Evolutionary conservation across 768 basidiomycete species (phyloP).

Genomic region (Trametes coccinea): DNA sequence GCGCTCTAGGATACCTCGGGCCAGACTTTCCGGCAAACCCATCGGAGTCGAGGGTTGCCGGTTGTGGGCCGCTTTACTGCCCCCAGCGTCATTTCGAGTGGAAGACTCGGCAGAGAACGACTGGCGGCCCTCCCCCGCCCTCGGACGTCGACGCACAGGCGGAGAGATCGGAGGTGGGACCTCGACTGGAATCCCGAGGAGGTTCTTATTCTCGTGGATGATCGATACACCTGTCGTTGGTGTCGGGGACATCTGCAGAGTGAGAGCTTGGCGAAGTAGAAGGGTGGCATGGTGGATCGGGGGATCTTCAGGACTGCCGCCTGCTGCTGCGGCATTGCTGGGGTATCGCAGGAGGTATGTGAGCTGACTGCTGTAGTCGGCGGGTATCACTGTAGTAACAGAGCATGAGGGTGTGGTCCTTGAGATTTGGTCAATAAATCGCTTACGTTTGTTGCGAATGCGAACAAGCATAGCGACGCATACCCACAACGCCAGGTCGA

Average conservation of each 20-base stretch:
- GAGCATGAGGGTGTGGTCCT: neutral
- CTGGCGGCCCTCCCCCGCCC: constrained; percentile 35
- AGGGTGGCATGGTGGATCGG: constrained; percentile 59
- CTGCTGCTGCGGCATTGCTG: constrained; percentile 38
- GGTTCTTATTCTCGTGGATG: constrained; percentile 78
- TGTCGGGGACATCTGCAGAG: constrained; percentile 71
- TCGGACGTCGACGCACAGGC: constrained; percentile 38
- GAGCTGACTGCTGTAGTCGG: constrained; percentile 85
- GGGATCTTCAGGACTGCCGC: constrained; percentile 20
- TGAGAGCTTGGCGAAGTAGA: constrained; percentile 81
- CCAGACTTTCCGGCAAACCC: constrained; percentile 69
- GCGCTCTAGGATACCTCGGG: constrained; percentile 70
- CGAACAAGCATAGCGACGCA: constrained; percentile 95
- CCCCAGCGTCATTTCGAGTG: constrained; percentile 1
- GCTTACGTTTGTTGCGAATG: constrained; percentile 83
- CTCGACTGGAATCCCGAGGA: constrained; percentile 72
- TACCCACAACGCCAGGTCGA: constrained; percentile 81
- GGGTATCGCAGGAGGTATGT: constrained; percentile 89
- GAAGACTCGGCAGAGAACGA: constrained; percentile 21
- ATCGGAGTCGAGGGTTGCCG: constrained; percentile 39
- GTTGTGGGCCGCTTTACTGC: constrained; percentile 18
- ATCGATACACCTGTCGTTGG: constrained; percentile 77
- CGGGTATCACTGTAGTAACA: constrained; percentile 64
- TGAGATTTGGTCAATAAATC: constrained; percentile 4
- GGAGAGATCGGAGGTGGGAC: constrained; percentile 49